Percentiles rank a stretch among this genome's conserved stretches.
Evolutionary conservation across 176 grass and related monocot genomes (phyloP).

Genomic region (Hyparrhenia diplandra): DNA sequence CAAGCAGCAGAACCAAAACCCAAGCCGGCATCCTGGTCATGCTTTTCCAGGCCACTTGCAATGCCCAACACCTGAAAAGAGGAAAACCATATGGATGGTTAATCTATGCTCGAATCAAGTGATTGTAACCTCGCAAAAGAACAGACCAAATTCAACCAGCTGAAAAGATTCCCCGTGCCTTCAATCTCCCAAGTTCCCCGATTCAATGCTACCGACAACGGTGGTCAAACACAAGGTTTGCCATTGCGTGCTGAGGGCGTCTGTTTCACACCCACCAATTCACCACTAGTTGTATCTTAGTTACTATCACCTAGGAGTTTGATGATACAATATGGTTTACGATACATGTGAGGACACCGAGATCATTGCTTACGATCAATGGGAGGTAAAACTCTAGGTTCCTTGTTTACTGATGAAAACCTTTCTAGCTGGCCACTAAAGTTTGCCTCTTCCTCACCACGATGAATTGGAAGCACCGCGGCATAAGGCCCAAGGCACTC

Average conservation of each 20-base stretch:
- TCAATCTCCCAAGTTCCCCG: background rate
- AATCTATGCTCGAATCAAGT: conserved; percentile 1
- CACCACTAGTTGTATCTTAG: background rate
- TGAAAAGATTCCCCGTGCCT: background rate
- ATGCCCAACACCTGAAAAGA: conserved; percentile 31
- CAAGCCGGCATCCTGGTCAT: conserved; percentile 11
- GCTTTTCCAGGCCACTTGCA: conserved; percentile 16
- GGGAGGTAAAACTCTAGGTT: conserved; percentile 33
- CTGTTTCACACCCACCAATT: conserved; percentile 4
- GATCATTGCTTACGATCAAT: conserved; percentile 21
- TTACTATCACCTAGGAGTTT: conserved; percentile 19
- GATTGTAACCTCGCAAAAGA: background rate
- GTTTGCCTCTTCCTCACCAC: conserved; percentile 26
- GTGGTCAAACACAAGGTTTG: conserved; percentile 2
- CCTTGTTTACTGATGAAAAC: conserved; percentile 24
- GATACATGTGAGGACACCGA: conserved; percentile 22
- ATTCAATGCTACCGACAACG: conserved; percentile 28
- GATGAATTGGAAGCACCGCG: conserved; percentile 8
- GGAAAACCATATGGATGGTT: conserved; percentile 6
- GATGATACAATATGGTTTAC: conserved; percentile 17
- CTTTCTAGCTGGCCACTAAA: conserved; percentile 34
- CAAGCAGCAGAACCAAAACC: conserved; percentile 8
- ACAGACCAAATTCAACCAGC: conserved; percentile 22
- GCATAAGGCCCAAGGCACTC: conserved; percentile 27
- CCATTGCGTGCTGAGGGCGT: conserved; percentile 17